Evolutionary conservation across 2,329 filamentous ascomycete species (phyloP).

Genomic region (Fusarium subglutinans): DNA sequence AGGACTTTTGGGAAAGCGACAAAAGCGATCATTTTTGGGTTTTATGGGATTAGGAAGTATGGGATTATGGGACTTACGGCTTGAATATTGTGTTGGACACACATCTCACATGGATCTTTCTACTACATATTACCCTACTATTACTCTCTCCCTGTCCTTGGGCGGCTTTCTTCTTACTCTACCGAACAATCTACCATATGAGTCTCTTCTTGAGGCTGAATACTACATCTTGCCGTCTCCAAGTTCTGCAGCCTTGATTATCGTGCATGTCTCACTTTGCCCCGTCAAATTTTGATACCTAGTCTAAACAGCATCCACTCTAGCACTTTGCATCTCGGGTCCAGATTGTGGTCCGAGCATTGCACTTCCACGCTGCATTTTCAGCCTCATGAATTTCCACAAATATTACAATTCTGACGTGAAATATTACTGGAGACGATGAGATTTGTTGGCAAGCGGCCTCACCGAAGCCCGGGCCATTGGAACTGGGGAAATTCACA

Average conservation of each 20-base stretch:
- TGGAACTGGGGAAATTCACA: not conserved
- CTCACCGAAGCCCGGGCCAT: constrained; percentile 16
- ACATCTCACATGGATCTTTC: constrained; percentile 3
- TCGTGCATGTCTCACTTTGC: constrained; percentile 3
- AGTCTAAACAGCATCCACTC: constrained; percentile 6
- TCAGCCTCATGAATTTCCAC: constrained; percentile 27
- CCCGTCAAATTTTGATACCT: not conserved
- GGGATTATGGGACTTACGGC: constrained; percentile 26
- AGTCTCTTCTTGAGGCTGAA: constrained; percentile 16
- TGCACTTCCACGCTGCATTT: not conserved
- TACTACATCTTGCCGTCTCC: constrained; percentile 23
- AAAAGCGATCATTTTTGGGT: constrained; percentile 27
- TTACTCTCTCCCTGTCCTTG: constrained; percentile 4
- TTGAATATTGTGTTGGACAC: constrained; percentile 4
- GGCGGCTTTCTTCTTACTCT: constrained; percentile 22
- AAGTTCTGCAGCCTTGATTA: constrained; percentile 16
- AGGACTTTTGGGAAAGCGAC: constrained; percentile 26
- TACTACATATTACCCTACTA: constrained; percentile 20
- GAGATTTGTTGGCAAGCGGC: constrained; percentile 5
- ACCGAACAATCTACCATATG: constrained; percentile 8
- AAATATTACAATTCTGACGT: not conserved
- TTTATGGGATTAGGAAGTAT: constrained; percentile 15
- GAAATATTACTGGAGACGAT: not conserved
- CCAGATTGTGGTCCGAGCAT: constrained; percentile 8
- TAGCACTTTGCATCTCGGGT: not conserved